These are phyloP conservation scores for Trichoderma endophyticum DNA, from an alignment of 2,329 filamentous ascomycete species.

Conservation along the genomic window DNA sequence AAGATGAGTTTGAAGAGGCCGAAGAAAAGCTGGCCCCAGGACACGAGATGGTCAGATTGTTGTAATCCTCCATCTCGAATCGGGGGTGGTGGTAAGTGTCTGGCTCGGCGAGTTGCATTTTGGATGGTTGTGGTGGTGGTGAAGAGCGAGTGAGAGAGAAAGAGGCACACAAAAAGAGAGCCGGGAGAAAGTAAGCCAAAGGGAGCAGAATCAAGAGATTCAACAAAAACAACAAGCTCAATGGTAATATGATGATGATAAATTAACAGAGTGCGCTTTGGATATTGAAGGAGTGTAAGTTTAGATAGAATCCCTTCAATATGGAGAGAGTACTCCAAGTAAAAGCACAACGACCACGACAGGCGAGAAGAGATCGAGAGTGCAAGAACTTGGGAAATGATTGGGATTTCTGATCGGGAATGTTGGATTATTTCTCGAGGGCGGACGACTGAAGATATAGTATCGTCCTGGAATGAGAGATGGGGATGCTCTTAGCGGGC, in stretches of 20 bases:
- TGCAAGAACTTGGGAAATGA: constrained; percentile 16
- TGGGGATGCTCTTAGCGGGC: constrained; percentile 30
- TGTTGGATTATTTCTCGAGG: constrained; percentile 32
- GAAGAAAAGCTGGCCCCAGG: constrained; percentile 41
- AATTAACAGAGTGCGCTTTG: not conserved
- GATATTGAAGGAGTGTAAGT: constrained; percentile 19
- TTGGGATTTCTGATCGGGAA: constrained; percentile 34
- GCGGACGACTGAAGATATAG: constrained; percentile 43
- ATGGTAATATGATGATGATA: not conserved
- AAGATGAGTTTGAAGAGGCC: constrained; percentile 36
- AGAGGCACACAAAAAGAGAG: constrained; percentile 3
- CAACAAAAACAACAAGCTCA: not conserved
- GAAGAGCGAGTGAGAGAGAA: not conserved
- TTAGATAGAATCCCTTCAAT: constrained; percentile 16
- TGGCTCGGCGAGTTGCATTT: constrained; percentile 37
- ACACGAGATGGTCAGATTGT: constrained; percentile 37
- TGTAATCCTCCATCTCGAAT: constrained; percentile 42
- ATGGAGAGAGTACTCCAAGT: constrained; percentile 16
- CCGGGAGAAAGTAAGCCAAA: not conserved
- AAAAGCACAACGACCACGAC: constrained; percentile 6
- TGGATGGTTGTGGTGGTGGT: constrained; percentile 14
- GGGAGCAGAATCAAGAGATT: not conserved
- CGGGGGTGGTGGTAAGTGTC: constrained; percentile 29
- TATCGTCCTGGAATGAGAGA: constrained; percentile 37
- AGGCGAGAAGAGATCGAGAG: constrained; percentile 19